phyloP scores from a whole-genome alignment of 345 rosid genomes.

The Camelina neglecta region DNA sequence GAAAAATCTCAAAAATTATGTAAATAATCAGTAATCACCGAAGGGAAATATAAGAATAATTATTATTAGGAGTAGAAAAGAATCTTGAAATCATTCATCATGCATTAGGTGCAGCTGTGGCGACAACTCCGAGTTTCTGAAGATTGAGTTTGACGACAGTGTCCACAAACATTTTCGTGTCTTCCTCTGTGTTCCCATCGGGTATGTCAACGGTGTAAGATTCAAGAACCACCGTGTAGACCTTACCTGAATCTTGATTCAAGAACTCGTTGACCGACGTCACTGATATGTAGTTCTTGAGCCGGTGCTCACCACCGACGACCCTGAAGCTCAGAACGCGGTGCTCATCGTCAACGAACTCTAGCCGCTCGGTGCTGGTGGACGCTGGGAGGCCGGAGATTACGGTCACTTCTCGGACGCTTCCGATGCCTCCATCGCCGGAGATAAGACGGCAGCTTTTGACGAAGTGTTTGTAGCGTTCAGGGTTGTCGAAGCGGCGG shows the following conservation, averaged over 20 bases:
- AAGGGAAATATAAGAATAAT: neutral
- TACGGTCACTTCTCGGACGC: slow-evolving; percentile 72
- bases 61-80: neutral
- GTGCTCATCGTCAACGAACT: slow-evolving; percentile 70
- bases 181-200: slow-evolving; percentile 72
- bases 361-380: slow-evolving; percentile 87
- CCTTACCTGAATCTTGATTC: slow-evolving; percentile 40
- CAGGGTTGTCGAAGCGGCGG: slow-evolving; percentile 69
- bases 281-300: slow-evolving; percentile 72
- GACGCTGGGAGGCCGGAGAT: slow-evolving; percentile 88
- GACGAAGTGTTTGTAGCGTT: slow-evolving; percentile 84
- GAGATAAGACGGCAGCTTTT: slow-evolving; percentile 61
- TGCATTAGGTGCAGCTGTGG: slow-evolving; percentile 39
- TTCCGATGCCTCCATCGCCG: slow-evolving; percentile 67
- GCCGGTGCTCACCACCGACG: slow-evolving; percentile 85
- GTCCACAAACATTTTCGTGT: slow-evolving; percentile 86
- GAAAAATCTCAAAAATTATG: neutral
- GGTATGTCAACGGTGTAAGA: slow-evolving; percentile 86
- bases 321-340: slow-evolving; percentile 79
- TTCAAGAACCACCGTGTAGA: slow-evolving; percentile 73
- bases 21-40: slow-evolving; percentile 11
- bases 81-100: slow-evolving; percentile 22
- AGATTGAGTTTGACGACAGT: slow-evolving; percentile 93
- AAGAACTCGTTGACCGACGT: slow-evolving; percentile 77
- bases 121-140: slow-evolving; percentile 75